Evolutionary conservation across 2,329 filamentous ascomycete genomes (phyloP), one percentile per base, ranked within the genome.

Genomic region (Ophiostoma australiae): DNA sequence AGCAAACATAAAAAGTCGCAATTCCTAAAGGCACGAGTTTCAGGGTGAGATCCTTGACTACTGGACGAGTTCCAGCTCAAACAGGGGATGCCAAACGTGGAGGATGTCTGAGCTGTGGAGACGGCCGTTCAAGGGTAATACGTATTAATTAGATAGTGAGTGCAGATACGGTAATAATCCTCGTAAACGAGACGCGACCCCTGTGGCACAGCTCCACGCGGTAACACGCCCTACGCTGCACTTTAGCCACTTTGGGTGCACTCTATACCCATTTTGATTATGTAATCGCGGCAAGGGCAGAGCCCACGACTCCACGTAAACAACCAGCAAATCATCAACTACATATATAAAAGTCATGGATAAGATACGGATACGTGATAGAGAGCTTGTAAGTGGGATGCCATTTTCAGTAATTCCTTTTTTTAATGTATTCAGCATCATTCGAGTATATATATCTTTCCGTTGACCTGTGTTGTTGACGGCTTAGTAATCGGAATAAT

Each of bases 351-450:
- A 27, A 27, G 52, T 27, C 52, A 58, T 48, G 52, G 44, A 58
- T 58, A 58, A 58, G 52, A 58, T 58, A 58, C 52, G 52, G 52
- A 58, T 58, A 58, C 52, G 52, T 58, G n/a, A 13, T 23, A 55
- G 15, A 20, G 8, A 58, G 44, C 52, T 27, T 58, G 52, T 58
- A 58, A 58, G 52, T 58, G 23, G n/a, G 5, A 58, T 58, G 8
- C 52, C 52, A 15, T 31, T 58, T 58, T 27, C n/a, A 27, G 52
- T 58, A 58, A 58, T 48, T 48, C 1, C 3, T 48, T 6, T 58
- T 58, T 13, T 27, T 13, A 0, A 27, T 58, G 13, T 4, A 4
- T 58, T 58, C 3, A 15, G 39, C 39, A 10, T 2, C 15, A 41
- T 11, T 41, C 39, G 23, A 23, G 48, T 11, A 13, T 13, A 23